These are phyloP conservation scores for Boletellus ananas DNA, from an alignment of 768 basidiomycete genomes.

Conservation along the genomic window DNA sequence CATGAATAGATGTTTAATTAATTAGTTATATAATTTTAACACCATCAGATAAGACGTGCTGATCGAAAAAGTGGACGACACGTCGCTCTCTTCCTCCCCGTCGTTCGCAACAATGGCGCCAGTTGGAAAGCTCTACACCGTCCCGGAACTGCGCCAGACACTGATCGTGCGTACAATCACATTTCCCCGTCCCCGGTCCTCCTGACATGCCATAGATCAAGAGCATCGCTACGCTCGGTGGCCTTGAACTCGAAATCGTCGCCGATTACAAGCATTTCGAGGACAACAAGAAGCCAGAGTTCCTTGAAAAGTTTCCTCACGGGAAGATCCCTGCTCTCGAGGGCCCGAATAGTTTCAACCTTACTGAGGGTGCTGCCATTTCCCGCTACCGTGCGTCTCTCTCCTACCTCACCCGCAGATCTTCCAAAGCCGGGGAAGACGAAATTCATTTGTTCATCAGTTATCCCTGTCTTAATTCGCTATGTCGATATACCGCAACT, in stretches of 20 bases:
- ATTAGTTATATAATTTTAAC: slow-evolving; percentile 16
- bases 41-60: slow-evolving; percentile 30
- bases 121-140: slow-evolving; percentile 62
- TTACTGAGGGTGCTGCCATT: slow-evolving; percentile 78
- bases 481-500: slow-evolving; percentile 44
- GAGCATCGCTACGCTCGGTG: slow-evolving; percentile 58
- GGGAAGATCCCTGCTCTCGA: slow-evolving; percentile 87
- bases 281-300: slow-evolving; percentile 69
- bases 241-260: slow-evolving; percentile 53
- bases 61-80: slow-evolving; percentile 19
- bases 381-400: slow-evolving; percentile 79
- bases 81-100: slow-evolving; percentile 18
- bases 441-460: slow-evolving; percentile 42
- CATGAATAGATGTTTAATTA: slow-evolving; percentile 19
- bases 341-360: slow-evolving; percentile 67
- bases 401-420: slow-evolving; percentile 7
- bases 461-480: slow-evolving; percentile 70
- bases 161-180: slow-evolving; percentile 39
- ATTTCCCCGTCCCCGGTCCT: neutral
- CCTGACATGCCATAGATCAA: slow-evolving; percentile 36
- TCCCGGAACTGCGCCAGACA: slow-evolving; percentile 38
- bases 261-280: slow-evolving; percentile 54
- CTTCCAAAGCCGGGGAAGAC: slow-evolving; percentile 17
- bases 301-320: slow-evolving; percentile 68
- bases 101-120: slow-evolving; percentile 45